Percentiles rank a stretch among this genome's conserved stretches.
These are phyloP conservation scores for Penicillium steckii DNA, from an alignment of 495 filamentous ascomycete genomes.

Conservation along the genomic window DNA sequence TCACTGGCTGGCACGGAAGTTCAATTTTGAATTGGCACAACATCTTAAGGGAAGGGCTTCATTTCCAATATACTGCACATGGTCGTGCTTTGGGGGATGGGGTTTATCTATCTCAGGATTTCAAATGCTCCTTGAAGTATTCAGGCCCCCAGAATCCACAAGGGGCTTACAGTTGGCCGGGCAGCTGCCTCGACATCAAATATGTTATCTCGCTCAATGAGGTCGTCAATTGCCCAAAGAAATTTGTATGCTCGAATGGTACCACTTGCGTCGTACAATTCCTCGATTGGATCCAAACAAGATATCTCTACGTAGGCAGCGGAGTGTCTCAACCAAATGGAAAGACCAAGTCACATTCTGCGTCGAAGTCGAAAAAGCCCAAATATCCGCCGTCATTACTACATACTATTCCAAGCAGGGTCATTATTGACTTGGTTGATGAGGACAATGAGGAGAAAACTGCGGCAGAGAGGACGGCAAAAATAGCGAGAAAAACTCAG, in stretches of 20 bases:
- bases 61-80: constrained; percentile 59
- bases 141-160: constrained; percentile 11
- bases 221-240: constrained; percentile 70
- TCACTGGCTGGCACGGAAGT: constrained; percentile 88
- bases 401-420: no score
- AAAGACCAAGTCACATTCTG: no score
- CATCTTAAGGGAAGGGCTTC: constrained; percentile 79
- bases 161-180: constrained; percentile 52
- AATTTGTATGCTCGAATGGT: constrained; percentile 54
- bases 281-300: constrained; percentile 86
- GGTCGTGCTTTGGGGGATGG: constrained; percentile 79
- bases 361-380: no score
- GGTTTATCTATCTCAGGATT: constrained; percentile 70
- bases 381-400: no score
- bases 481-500: background rate
- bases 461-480: background rate
- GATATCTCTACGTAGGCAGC: constrained; percentile 72
- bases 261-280: constrained; percentile 71
- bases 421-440: background rate
- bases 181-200: constrained; percentile 58
- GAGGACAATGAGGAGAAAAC: background rate
- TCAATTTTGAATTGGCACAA: constrained; percentile 79
- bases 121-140: constrained; percentile 59
- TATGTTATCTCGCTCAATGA: constrained; percentile 79
- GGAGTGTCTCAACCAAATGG: background rate